Evolutionary conservation across 345 rosid genomes (phyloP), one percentile per base, ranked within the genome.

Genomic region (Brassica rapa): DNA sequence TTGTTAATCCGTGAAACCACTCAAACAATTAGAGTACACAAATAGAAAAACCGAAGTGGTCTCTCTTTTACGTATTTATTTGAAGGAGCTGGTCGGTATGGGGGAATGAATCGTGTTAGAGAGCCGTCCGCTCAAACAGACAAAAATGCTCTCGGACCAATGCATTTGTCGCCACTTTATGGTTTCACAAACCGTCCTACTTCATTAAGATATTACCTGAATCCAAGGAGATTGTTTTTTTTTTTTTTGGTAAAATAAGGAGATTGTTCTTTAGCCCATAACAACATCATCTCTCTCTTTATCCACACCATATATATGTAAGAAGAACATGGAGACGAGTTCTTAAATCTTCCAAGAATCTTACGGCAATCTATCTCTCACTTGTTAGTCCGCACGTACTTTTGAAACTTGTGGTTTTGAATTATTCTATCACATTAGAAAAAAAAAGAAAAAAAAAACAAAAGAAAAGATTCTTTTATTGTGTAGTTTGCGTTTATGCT

Each of bases 181-280:
- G 56, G 56, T n/a, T 51, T 51, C 56, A 51, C 56, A 51, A 51
- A 51, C 56, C 56, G 56, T 51, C 56, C 56, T 51, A 51, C 56
- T n/a, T n/a, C 56, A 51, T 51, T 51, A 51, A 51, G 19, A 51
- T 51, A 51, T 49, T n/a, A 51, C 19, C 56, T 51, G 56, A 51
- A 51, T 51, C 19, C 56, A 51, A 51, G 56, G 19, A 51, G 21
- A 51, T 4, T 51, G 56, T 51, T 51, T 21, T 15, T 51, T 51
- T n/a, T n/a, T n/a, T n/a, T n/a, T n/a, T n/a, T n/a, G n/a, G n/a
- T n/a, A n/a, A n/a, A n/a, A n/a, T n/a, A 51, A 51, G 56, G 19
- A 51, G 21, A 51, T 4, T 51, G 56, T 51, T 51, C 56, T 15
- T 51, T 51, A 51, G 56, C 56, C 56, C 56, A 51, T 51, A 51